Evolutionary conservation across 371 early-diverging fungal genomes (phyloP).

Genomic region (Umbelopsis sp.): DNA sequence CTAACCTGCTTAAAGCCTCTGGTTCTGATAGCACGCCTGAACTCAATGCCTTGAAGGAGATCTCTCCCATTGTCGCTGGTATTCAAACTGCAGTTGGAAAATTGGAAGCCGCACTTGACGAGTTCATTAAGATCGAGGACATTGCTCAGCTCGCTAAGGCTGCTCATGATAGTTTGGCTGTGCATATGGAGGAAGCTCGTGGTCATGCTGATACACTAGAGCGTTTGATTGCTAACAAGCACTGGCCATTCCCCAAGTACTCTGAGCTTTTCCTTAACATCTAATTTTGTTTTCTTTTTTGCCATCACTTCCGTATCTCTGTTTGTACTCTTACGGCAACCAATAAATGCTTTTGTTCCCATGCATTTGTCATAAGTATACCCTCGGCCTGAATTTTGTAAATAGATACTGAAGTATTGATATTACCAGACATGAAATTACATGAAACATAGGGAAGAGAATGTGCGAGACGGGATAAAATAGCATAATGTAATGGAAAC

Average conservation of each 20-base stretch:
- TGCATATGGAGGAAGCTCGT: conserved; percentile 77
- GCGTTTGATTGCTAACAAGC: conserved; percentile 81
- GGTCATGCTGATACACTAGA: conserved; percentile 80
- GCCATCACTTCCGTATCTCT: not conserved
- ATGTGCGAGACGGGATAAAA: not conserved
- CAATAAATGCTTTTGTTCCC: not conserved
- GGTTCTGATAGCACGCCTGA: conserved; percentile 79
- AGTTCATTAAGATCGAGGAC: conserved; percentile 70
- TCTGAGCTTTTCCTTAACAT: conserved; percentile 88
- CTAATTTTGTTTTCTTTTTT: conserved; percentile 24
- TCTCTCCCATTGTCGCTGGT: conserved; percentile 62
- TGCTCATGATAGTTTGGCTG: conserved; percentile 65
- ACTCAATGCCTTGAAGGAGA: conserved; percentile 63
- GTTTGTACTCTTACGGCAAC: not conserved
- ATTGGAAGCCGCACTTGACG: conserved; percentile 62
- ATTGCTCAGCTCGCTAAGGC: conserved; percentile 68
- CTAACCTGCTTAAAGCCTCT: conserved; percentile 68
- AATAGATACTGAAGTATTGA: not conserved
- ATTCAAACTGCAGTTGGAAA: conserved; percentile 61
- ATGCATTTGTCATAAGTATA: conserved; percentile 1
- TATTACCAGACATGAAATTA: conserved; percentile 10
- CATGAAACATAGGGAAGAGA: not conserved
- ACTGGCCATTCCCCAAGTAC: conserved; percentile 97
- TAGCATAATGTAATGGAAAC: not conserved
- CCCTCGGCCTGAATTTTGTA: not conserved